These are phyloP conservation scores for Coffea humblotiana DNA, from an alignment of 305 asterid species.

Conservation along the genomic window DNA sequence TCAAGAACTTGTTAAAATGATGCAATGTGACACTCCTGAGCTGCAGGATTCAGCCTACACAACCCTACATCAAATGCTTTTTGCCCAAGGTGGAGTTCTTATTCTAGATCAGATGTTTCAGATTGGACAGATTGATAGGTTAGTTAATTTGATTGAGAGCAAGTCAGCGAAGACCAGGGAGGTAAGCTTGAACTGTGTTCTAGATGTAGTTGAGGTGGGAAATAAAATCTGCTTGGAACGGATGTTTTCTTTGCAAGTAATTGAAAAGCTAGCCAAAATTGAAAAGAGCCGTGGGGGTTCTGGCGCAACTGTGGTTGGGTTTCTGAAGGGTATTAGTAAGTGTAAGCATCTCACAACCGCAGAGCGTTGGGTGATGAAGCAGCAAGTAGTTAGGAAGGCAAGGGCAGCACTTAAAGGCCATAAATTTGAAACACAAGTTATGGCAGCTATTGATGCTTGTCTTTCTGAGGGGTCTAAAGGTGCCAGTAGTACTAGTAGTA, in stretches of 20 bases:
- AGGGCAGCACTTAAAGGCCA: conserved; percentile 28
- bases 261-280: conserved; percentile 28
- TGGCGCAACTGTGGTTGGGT: conserved; percentile 24
- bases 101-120: conserved; percentile 20
- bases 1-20: conserved; percentile 26
- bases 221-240: conserved; percentile 25
- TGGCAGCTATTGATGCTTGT: conserved; percentile 28
- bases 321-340: conserved; percentile 36
- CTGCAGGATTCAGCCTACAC: conserved; percentile 36
- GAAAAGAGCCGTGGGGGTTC: conserved; percentile 28
- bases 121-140: conserved; percentile 21
- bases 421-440: conserved; percentile 18
- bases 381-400: conserved; percentile 29
- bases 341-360: conserved; percentile 31
- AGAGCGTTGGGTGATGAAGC: conserved; percentile 38
- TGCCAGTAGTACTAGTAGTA: conserved; percentile 4
- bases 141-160: conserved; percentile 29
- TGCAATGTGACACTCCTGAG: conserved; percentile 26
- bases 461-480: conserved; percentile 31
- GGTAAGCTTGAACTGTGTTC: conserved; percentile 28
- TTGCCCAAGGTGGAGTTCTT: conserved; percentile 26
- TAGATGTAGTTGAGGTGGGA: conserved; percentile 34
- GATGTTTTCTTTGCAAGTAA: conserved; percentile 22
- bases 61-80: conserved; percentile 32
- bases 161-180: conserved; percentile 30